phyloP scores from a whole-genome alignment of 2,329 filamentous ascomycete genomes.

The Nectriaceae sp. region DNA sequence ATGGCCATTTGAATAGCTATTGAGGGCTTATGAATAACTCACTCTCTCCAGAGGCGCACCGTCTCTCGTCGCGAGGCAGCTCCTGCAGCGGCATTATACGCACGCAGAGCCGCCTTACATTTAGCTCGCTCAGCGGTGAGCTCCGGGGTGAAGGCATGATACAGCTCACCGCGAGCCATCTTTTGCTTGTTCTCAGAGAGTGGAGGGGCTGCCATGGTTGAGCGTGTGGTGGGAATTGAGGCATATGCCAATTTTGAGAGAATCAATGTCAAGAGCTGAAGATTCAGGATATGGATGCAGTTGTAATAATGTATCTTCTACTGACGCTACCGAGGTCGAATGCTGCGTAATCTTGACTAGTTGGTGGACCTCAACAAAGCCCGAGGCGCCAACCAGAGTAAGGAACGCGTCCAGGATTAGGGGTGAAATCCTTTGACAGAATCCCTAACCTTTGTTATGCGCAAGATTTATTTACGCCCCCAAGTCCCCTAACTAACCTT shows the following conservation, averaged over 20 bases:
- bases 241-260: not conserved
- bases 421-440: too few species aligned
- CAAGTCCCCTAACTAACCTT: too few species aligned
- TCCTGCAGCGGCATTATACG: conserved; percentile 65
- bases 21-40: conserved; percentile 36
- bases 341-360: too few species aligned
- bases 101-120: conserved; percentile 60
- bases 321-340: too few species aligned
- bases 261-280: too few species aligned
- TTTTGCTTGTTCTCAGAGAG: not conserved
- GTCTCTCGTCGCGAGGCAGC: conserved; percentile 57
- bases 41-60: conserved; percentile 73
- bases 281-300: too few species aligned
- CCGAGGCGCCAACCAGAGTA: too few species aligned
- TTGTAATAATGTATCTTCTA: too few species aligned
- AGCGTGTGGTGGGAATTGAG: not conserved
- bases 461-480: too few species aligned
- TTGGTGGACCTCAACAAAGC: too few species aligned
- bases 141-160: conserved; percentile 71
- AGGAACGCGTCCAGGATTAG: too few species aligned
- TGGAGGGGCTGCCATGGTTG: not conserved
- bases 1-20: not conserved
- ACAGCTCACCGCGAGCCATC: conserved; percentile 71
- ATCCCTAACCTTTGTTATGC: too few species aligned
- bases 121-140: conserved; percentile 63